Percentiles rank a stretch among this genome's conserved stretches.
These are phyloP conservation scores for Nepenthes gracilis DNA, from an alignment of 148 eudicot species.

Conservation along the genomic window DNA sequence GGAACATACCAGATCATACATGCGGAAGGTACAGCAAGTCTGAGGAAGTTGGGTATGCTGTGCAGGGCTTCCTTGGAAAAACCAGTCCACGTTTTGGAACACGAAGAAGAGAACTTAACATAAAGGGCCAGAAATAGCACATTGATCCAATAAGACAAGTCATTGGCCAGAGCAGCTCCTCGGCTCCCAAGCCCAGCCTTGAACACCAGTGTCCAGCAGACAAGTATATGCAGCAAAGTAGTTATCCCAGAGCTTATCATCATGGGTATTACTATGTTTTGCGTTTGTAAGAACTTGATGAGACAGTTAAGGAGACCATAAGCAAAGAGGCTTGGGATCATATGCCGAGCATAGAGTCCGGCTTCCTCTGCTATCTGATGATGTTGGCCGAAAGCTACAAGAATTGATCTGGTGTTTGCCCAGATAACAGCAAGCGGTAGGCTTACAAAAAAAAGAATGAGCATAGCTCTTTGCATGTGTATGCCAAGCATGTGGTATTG, in stretches of 20 bases:
- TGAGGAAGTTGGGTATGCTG: slow-evolving; percentile 5
- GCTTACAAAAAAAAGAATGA: slow-evolving; percentile 5
- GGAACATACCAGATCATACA: slow-evolving; percentile 11
- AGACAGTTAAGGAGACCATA: slow-evolving; percentile 13
- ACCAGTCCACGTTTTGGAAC: slow-evolving; percentile 10
- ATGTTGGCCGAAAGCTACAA: slow-evolving; percentile 8
- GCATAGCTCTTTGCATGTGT: slow-evolving; percentile 9
- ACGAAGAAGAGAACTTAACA: slow-evolving; percentile 8
- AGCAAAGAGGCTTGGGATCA: slow-evolving; percentile 14
- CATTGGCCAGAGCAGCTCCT: slow-evolving; percentile 12
- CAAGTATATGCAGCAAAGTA: slow-evolving; percentile 6
- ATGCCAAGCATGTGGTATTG: slow-evolving; percentile 14
- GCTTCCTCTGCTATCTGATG: slow-evolving; percentile 9
- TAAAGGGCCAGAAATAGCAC: slow-evolving; percentile 7
- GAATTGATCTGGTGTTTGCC: slow-evolving; percentile 9
- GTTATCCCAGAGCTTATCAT: slow-evolving; percentile 6
- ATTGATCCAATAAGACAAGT: slow-evolving; percentile 10
- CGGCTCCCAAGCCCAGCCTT: slow-evolving; percentile 10
- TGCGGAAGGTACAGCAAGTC: slow-evolving; percentile 13
- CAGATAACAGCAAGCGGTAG: slow-evolving; percentile 7
- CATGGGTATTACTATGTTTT: slow-evolving; percentile 10
- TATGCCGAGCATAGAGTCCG: slow-evolving; percentile 4
- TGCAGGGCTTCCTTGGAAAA: slow-evolving; percentile 6
- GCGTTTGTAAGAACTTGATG: slow-evolving; percentile 11
- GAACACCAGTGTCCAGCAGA: slow-evolving; percentile 8